These are phyloP conservation scores for Chaetoscypha palmicola DNA, from an alignment of 2,329 filamentous ascomycete genomes.

Conservation along the genomic window DNA sequence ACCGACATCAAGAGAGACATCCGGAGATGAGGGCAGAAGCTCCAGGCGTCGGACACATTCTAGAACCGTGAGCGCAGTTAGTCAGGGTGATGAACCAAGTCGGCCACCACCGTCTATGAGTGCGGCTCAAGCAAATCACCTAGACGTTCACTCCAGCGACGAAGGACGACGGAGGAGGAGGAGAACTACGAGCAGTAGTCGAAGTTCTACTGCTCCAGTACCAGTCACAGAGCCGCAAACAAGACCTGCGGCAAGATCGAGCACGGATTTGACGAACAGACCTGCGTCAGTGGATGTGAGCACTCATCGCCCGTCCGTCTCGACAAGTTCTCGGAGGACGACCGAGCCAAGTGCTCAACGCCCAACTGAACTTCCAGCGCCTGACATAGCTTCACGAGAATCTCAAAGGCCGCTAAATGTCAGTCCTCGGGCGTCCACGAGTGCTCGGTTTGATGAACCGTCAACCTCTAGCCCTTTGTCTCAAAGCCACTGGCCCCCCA, in stretches of 20 bases:
- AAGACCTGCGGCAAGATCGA: slow-evolving; percentile 51
- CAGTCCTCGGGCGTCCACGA: slow-evolving; percentile 14
- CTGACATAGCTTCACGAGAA: slow-evolving; percentile 9
- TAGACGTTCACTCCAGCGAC: slow-evolving; percentile 43
- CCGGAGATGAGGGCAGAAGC: slow-evolving; percentile 21
- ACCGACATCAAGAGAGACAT: slow-evolving; percentile 25
- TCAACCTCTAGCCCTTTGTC: slow-evolving; percentile 7
- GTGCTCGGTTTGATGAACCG: slow-evolving; percentile 14
- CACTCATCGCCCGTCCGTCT: slow-evolving; percentile 17
- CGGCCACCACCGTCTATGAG: slow-evolving; percentile 41
- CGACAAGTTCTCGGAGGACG: slow-evolving; percentile 22
- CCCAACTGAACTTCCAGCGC: slow-evolving; percentile 17
- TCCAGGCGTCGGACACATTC: slow-evolving; percentile 35
- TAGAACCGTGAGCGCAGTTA: slow-evolving; percentile 40
- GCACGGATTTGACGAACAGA: slow-evolving; percentile 53
- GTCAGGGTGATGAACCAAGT: slow-evolving; percentile 41
- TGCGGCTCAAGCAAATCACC: slow-evolving; percentile 38
- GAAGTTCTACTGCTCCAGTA: slow-evolving; percentile 46
- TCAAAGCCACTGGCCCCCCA: slow-evolving; percentile 13
- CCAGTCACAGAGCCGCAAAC: slow-evolving; percentile 36
- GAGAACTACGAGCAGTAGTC: slow-evolving; percentile 45
- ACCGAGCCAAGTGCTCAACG: slow-evolving; percentile 25
- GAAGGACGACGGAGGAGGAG: slow-evolving; percentile 40
- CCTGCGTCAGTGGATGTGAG: slow-evolving; percentile 25
- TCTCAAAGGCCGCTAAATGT: slow-evolving; percentile 17